These are phyloP conservation scores for Candida loeiensis DNA, from an alignment of 805 yeast species.

Conservation along the genomic window DNA sequence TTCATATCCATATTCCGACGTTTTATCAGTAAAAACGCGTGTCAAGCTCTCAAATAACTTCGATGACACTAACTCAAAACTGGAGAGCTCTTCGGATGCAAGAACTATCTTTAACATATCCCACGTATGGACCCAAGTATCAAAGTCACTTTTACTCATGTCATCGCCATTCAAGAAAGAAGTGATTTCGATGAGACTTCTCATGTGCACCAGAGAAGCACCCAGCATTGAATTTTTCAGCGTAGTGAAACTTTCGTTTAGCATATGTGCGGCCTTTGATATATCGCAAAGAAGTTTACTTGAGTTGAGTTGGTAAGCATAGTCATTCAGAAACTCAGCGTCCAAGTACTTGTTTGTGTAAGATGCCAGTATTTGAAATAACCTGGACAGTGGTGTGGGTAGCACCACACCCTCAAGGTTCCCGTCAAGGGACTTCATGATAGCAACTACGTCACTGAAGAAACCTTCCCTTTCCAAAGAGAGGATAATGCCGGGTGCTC, in stretches of 20 bases:
- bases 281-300: slow-evolving; percentile 16
- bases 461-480: slow-evolving; percentile 72
- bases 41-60: slow-evolving; percentile 52
- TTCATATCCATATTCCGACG: slow-evolving; percentile 17
- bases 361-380: slow-evolving; percentile 12
- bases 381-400: background rate
- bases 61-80: slow-evolving; percentile 71
- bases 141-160: slow-evolving; percentile 23
- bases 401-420: background rate
- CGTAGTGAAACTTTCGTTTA: slow-evolving; percentile 26
- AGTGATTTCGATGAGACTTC: slow-evolving; percentile 15
- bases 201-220: slow-evolving; percentile 16
- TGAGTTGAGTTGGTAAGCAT: slow-evolving; percentile 18
- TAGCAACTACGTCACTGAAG: slow-evolving; percentile 44
- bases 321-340: slow-evolving; percentile 29
- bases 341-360: slow-evolving; percentile 27
- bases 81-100: slow-evolving; percentile 42
- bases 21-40: slow-evolving; percentile 26
- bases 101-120: slow-evolving; percentile 12
- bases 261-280: slow-evolving; percentile 16
- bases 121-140: slow-evolving; percentile 33
- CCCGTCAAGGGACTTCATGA: slow-evolving; percentile 25
- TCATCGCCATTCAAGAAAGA: slow-evolving; percentile 8
- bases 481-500: slow-evolving; percentile 42
- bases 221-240: slow-evolving; percentile 16